Conservation (phyloP, 139 green algal species). For the Chlamydomonas schloesseri region DNA sequence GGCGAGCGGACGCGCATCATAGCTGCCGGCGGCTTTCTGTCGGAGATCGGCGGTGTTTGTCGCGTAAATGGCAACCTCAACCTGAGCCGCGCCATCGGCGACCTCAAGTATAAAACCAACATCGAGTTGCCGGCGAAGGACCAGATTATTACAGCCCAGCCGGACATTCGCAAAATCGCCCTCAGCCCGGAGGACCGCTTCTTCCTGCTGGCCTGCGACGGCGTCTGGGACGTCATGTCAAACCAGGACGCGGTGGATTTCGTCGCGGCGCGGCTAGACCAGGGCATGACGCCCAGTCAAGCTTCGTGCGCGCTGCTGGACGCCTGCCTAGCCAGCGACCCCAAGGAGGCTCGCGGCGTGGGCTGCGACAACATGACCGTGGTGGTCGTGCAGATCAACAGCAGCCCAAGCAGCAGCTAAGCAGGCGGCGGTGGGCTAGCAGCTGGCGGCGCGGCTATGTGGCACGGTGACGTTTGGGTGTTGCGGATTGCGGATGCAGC, state of each 20-base stretch:
- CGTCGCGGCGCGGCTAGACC: slow-evolving; percentile 72
- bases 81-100: slow-evolving; percentile 94
- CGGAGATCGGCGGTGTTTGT: slow-evolving; percentile 61
- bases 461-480: too few relatives aligned
- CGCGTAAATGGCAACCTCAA: slow-evolving; percentile 97
- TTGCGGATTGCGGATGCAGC: too few relatives aligned
- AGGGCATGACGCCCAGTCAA: slow-evolving; percentile 60
- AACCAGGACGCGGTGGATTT: slow-evolving; percentile 94
- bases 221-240: slow-evolving; percentile 94
- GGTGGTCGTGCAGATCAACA: slow-evolving; percentile 68
- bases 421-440: too few relatives aligned
- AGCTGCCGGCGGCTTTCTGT: slow-evolving; percentile 78
- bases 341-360: slow-evolving; percentile 80
- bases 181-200: slow-evolving; percentile 85
- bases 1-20: slow-evolving; percentile 85
- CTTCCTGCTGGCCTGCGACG: slow-evolving; percentile 94
- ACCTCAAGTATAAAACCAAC: slow-evolving; percentile 94
- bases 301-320: slow-evolving; percentile 86
- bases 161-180: slow-evolving; percentile 62
- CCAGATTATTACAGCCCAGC: slow-evolving; percentile 75
- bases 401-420: slow-evolving; percentile 2
- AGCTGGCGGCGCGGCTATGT: too few relatives aligned
- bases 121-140: slow-evolving; percentile 66
- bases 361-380: slow-evolving; percentile 95
- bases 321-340: slow-evolving; percentile 88